Conservation (phyloP, 179 eudicot species). For the Pouteria campechiana region DNA sequence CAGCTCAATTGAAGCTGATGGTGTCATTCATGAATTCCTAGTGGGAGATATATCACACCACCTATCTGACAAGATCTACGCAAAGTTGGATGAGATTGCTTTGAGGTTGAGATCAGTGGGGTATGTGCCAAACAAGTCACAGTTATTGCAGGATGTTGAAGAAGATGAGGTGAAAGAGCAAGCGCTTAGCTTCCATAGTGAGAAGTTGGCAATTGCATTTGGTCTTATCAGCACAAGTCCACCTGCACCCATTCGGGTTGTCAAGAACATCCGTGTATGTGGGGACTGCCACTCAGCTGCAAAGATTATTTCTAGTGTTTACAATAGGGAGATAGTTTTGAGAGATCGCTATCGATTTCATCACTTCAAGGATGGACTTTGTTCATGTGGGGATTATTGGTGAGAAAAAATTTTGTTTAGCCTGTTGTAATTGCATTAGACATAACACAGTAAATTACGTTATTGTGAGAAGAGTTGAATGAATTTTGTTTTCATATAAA, state of each 20-base stretch:
- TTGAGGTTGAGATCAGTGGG: slow-evolving; percentile 17
- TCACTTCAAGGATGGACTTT: slow-evolving; percentile 27
- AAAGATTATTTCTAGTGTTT: slow-evolving; percentile 25
- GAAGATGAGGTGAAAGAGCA: slow-evolving; percentile 32
- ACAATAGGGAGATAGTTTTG: slow-evolving; percentile 27
- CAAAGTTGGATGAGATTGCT: slow-evolving; percentile 32
- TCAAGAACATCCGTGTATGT: slow-evolving; percentile 41
- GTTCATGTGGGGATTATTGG: slow-evolving; percentile 46
- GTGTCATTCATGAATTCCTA: slow-evolving; percentile 30
- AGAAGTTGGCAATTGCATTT: slow-evolving; percentile 29
- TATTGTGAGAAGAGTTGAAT: too few species aligned
- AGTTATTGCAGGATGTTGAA: slow-evolving; percentile 25
- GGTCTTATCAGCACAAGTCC: slow-evolving; percentile 17
- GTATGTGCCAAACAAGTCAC: slow-evolving; percentile 17
- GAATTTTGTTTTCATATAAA: too few species aligned
- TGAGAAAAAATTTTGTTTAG: slow-evolving; percentile 11
- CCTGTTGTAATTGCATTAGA: too few species aligned
- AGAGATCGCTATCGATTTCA: slow-evolving; percentile 40
- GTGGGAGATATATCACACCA: slow-evolving; percentile 35
- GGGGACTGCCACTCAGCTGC: slow-evolving; percentile 32
- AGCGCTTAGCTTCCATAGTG: slow-evolving; percentile 30
- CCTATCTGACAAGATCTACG: slow-evolving; percentile 14
- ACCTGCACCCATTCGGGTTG: slow-evolving; percentile 29
- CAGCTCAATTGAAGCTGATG: slow-evolving; percentile 24
- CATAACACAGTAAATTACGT: too few species aligned